These are phyloP conservation scores for Monosporozyma yasuniensis DNA, from an alignment of 805 yeast genomes.

Conservation along the genomic window DNA sequence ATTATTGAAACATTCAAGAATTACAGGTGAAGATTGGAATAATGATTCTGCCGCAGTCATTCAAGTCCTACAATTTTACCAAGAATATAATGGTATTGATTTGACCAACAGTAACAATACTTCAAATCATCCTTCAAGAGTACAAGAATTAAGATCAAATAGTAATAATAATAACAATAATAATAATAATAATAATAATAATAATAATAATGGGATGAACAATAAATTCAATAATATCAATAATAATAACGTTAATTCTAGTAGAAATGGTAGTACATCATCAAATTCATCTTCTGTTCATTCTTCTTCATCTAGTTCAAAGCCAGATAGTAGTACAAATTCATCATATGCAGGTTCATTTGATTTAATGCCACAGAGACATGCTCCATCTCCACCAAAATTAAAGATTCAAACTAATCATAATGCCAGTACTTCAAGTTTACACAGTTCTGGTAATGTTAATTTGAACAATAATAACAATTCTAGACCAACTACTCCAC, in stretches of 20 bases:
- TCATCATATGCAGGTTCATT: constrained; percentile 1
- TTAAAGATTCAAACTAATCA: constrained; percentile 11
- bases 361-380: constrained; percentile 20
- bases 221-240: neutral
- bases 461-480: constrained; percentile 13
- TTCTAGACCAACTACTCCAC: constrained; percentile 1
- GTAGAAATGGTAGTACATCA: constrained; percentile 6
- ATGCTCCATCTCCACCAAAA: constrained; percentile 25
- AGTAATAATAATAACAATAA: neutral
- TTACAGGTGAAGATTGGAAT: constrained; percentile 84
- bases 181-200: neutral
- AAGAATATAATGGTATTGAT: constrained; percentile 32
- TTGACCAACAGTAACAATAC: constrained; percentile 3
- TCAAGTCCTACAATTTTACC: constrained; percentile 78
- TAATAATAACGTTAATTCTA: neutral
- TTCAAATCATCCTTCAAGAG: constrained; percentile 1
- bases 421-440: constrained; percentile 3
- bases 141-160: neutral
- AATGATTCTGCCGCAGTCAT: constrained; percentile 93
- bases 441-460: neutral
- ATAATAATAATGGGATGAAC: neutral
- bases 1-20: constrained; percentile 74
- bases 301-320: neutral
- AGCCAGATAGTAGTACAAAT: neutral
- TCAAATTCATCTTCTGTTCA: constrained; percentile 4